These are phyloP conservation scores for Dispira simplex DNA, from an alignment of 192 early-diverging fungal genomes.

Conservation along the genomic window DNA sequence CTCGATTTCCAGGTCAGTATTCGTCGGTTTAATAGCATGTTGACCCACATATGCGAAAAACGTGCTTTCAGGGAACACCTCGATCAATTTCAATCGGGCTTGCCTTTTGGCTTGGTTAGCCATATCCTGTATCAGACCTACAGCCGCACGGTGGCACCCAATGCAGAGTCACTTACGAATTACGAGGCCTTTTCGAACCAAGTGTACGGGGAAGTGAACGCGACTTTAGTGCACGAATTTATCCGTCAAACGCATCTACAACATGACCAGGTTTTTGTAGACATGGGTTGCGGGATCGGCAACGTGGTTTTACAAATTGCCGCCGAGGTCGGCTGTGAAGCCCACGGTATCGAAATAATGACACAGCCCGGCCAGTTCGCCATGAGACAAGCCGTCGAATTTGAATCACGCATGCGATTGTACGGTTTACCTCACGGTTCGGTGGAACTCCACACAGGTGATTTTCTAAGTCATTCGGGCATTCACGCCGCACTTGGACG, in stretches of 20 bases:
- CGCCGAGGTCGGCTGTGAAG: conserved; percentile 65
- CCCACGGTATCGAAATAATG: conserved; percentile 87
- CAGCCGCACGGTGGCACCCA: conserved; percentile 68
- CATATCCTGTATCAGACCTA: conserved; percentile 84
- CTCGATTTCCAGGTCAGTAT: conserved; percentile 52
- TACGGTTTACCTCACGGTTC: conserved; percentile 41
- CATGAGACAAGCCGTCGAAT: conserved; percentile 64
- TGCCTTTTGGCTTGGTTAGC: conserved; percentile 50
- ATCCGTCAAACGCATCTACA: conserved; percentile 52
- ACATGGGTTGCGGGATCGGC: conserved; percentile 89
- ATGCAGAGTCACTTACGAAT: conserved; percentile 50
- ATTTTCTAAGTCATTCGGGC: conserved; percentile 67
- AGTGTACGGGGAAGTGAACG: conserved; percentile 93
- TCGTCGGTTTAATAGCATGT: conserved; percentile 47
- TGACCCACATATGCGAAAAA: conserved; percentile 29
- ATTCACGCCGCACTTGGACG: conserved; percentile 48
- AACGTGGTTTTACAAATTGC: conserved; percentile 96
- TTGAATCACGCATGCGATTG: conserved; percentile 60
- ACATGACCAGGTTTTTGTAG: conserved; percentile 64
- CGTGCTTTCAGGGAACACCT: conserved; percentile 15
- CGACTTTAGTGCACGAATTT: conserved; percentile 66
- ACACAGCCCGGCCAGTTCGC: conserved; percentile 68
- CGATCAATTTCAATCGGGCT: conserved; percentile 17
- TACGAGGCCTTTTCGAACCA: conserved; percentile 86
- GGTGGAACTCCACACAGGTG: conserved; percentile 56